Evolutionary conservation across 257 asterid species (phyloP).

Genomic region (Ligustrum vulgare): DNA sequence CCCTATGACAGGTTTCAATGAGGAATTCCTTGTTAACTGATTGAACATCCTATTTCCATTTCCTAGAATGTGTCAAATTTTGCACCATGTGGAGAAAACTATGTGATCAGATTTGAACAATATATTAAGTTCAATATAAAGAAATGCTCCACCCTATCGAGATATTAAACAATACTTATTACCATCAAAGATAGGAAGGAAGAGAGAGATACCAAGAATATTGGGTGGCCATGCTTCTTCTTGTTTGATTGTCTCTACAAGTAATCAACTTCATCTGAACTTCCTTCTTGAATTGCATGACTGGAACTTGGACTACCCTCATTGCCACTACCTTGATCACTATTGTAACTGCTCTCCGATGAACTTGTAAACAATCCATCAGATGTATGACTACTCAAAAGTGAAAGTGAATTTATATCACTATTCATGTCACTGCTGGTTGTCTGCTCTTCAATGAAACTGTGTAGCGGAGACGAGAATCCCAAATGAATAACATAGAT

Average conservation of each 20-base stretch:
- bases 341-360: conserved; percentile 54
- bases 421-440: conserved; percentile 38
- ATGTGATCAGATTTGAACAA: background rate
- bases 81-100: background rate
- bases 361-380: conserved; percentile 38
- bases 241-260: conserved; percentile 20
- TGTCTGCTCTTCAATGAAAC: conserved; percentile 41
- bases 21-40: background rate
- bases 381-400: conserved; percentile 41
- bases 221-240: background rate
- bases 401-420: conserved; percentile 43
- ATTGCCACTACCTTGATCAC: conserved; percentile 59
- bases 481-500: conserved; percentile 4
- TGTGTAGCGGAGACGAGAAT: conserved; percentile 26
- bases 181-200: background rate
- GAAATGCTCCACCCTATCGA: background rate
- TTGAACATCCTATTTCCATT: background rate
- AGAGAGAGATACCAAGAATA: conserved; percentile 1
- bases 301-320: conserved; percentile 43
- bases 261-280: conserved; percentile 57
- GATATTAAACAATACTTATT: background rate
- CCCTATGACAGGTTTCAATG: background rate
- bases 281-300: conserved; percentile 41
- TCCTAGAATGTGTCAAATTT: background rate
- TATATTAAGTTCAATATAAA: background rate